A percentile compares a stretch with the other conserved stretches of the same genome.
phyloP scores from a whole-genome alignment of 2,329 filamentous ascomycete genomes.

The Metarhizium brunneum region DNA sequence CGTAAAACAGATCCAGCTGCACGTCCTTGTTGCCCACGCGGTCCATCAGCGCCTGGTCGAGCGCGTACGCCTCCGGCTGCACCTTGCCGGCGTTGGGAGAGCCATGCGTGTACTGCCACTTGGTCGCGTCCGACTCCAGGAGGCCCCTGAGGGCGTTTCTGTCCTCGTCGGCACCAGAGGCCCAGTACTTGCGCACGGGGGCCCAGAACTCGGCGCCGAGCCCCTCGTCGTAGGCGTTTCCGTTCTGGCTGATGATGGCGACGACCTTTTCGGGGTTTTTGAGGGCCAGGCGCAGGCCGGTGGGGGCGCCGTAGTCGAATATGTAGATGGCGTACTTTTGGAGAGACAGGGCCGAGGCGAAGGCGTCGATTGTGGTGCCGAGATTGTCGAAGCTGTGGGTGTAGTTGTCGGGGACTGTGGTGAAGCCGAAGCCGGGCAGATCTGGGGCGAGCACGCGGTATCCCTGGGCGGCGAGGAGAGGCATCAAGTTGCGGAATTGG shows the following conservation, averaged over 20 bases:
- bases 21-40: conserved; percentile 39
- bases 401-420: conserved; percentile 35
- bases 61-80: conserved; percentile 34
- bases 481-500: conserved; percentile 35
- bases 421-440: conserved; percentile 52
- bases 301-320: too few species aligned
- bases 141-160: conserved; percentile 25
- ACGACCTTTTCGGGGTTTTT: conserved; percentile 34
- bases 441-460: conserved; percentile 44
- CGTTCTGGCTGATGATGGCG: conserved; percentile 50
- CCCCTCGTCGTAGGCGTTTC: conserved; percentile 51
- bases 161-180: conserved; percentile 17
- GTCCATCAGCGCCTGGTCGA: conserved; percentile 43
- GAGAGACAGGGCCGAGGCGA: conserved; percentile 37
- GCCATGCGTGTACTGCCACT: conserved; percentile 35
- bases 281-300: conserved; percentile 27
- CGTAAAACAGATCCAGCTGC: conserved; percentile 47
- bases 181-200: conserved; percentile 37
- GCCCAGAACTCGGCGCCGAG: conserved; percentile 41
- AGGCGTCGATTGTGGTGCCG: conserved; percentile 35
- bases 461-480: conserved; percentile 23
- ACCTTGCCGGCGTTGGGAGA: conserved; percentile 23
- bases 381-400: conserved; percentile 45
- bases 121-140: conserved; percentile 27
- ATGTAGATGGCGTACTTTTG: conserved; percentile 40